These are phyloP conservation scores for Elasticomyces elasticus DNA, from an alignment of 495 filamentous ascomycete species.

Conservation along the genomic window DNA sequence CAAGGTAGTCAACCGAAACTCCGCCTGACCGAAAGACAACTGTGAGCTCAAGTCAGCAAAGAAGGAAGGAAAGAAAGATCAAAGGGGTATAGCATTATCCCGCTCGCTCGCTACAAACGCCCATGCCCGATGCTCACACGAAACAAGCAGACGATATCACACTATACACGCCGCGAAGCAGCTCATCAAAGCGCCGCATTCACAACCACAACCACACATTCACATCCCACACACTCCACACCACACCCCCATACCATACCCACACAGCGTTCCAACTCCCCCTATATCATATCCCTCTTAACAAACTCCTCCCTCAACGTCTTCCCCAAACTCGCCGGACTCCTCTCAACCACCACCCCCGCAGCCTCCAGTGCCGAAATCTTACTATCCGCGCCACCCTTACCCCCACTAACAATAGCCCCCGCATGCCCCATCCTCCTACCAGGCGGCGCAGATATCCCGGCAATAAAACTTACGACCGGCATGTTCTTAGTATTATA, in stretches of 20 bases:
- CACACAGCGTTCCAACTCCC: too few relatives aligned
- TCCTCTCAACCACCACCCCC: conserved; percentile 92
- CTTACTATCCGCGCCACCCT: conserved; percentile 96
- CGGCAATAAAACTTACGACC: conserved; percentile 94
- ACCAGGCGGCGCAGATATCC: conserved; percentile 92
- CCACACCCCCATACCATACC: neutral
- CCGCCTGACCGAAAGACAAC: too few relatives aligned
- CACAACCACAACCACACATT: too few relatives aligned
- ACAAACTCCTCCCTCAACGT: conserved; percentile 90
- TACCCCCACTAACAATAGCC: conserved; percentile 93
- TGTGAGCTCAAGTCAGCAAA: too few relatives aligned
- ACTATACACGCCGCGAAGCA: too few relatives aligned
- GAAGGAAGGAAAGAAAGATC: too few relatives aligned
- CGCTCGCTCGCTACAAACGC: too few relatives aligned
- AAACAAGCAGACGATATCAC: too few relatives aligned
- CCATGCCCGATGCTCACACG: too few relatives aligned
- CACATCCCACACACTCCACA: neutral
- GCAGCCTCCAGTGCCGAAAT: conserved; percentile 87
- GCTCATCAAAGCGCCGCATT: too few relatives aligned
- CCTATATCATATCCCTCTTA: conserved; percentile 82
- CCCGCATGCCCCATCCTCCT: conserved; percentile 97
- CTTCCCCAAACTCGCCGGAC: conserved; percentile 84
- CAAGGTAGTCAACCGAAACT: too few relatives aligned
- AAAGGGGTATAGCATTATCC: too few relatives aligned
- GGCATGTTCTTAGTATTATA: conserved; percentile 92